phyloP scores from a whole-genome alignment of 768 basidiomycete genomes.

The Hericium coralloides region DNA sequence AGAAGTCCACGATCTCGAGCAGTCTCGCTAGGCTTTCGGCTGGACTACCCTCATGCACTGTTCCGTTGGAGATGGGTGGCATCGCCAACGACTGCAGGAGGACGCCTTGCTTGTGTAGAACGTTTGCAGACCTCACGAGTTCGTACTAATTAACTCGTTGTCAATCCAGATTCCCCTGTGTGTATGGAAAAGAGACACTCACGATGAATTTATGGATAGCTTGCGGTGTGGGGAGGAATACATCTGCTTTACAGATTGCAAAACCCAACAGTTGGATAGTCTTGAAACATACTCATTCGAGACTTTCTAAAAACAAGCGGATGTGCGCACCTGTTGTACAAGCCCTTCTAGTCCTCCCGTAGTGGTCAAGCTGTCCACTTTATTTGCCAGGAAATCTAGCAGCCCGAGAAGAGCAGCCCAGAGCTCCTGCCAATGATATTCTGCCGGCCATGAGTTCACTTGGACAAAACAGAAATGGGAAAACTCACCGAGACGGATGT shows the following conservation, averaged over 20 bases:
- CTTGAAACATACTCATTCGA: constrained; percentile 20
- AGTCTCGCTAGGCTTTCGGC: constrained; percentile 32
- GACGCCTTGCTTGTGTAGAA: constrained; percentile 37
- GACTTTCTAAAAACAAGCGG: background rate
- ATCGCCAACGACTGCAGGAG: constrained; percentile 26
- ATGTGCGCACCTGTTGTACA: constrained; percentile 39
- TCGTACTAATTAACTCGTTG: constrained; percentile 40
- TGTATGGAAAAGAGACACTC: constrained; percentile 17
- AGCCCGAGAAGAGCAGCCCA: constrained; percentile 52
- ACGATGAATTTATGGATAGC: constrained; percentile 57
- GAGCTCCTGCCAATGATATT: constrained; percentile 57
- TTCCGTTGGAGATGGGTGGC: constrained; percentile 14
- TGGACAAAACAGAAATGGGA: background rate
- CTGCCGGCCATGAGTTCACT: constrained; percentile 23
- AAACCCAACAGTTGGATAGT: constrained; percentile 45
- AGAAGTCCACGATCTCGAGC: constrained; percentile 38
- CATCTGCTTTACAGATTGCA: constrained; percentile 41
- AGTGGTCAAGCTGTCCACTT: constrained; percentile 41
- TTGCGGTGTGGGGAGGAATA: constrained; percentile 42
- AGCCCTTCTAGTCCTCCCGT: constrained; percentile 46
- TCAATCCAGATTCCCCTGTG: background rate
- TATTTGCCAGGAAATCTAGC: constrained; percentile 47
- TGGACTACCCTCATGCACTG: constrained; percentile 18
- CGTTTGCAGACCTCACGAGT: constrained; percentile 44
- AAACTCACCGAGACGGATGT: constrained; percentile 43